phyloP scores from a whole-genome alignment of 208 protist species.

The Trichomonas vaginalis region DNA sequence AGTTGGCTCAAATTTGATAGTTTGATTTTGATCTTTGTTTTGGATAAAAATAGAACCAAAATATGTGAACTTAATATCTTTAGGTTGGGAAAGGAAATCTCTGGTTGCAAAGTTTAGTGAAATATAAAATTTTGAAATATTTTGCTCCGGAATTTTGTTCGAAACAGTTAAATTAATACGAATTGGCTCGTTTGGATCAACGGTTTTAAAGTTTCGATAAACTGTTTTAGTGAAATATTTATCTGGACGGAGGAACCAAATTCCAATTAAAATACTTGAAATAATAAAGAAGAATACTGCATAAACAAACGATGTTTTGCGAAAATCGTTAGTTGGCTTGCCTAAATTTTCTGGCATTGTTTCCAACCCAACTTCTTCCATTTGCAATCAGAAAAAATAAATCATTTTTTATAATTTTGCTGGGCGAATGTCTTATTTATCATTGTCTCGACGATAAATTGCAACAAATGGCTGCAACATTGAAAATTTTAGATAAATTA shows the following conservation, averaged over 20 bases:
- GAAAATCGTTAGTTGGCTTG: background rate
- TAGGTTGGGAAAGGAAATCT: background rate
- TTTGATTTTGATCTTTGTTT: background rate
- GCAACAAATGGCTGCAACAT: too few species aligned
- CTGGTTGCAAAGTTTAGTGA: background rate
- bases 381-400: too few species aligned
- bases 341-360: background rate
- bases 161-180: background rate
- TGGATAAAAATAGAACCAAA: background rate
- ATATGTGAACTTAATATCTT: background rate
- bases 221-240: background rate
- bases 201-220: background rate
- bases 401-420: too few species aligned
- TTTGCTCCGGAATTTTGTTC: background rate
- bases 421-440: too few species aligned
- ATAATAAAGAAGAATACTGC: background rate
- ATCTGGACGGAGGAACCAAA: background rate
- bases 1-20: background rate
- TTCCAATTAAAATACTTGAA: background rate
- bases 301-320: background rate
- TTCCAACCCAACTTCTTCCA: background rate
- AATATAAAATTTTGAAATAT: background rate
- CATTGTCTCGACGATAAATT: too few species aligned
- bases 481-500: too few species aligned
- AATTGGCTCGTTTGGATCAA: background rate